These are phyloP conservation scores for Coix lacrymajobi DNA, from an alignment of 176 grass and related monocot genomes.

Conservation along the genomic window DNA sequence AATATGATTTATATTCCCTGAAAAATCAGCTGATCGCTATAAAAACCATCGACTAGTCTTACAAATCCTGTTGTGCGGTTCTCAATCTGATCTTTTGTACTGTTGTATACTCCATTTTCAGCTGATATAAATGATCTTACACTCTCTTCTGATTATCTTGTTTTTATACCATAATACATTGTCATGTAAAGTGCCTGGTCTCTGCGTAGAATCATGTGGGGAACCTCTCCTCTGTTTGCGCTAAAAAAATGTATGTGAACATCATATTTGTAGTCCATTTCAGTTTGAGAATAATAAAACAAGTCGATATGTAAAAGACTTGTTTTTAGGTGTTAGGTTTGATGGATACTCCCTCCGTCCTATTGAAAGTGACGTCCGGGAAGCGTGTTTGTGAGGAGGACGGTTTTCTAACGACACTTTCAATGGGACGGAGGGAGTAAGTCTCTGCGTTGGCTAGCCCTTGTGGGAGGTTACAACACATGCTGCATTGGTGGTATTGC, in stretches of 20 bases:
- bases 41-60: background rate
- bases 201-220: background rate
- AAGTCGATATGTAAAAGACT: too few relatives aligned
- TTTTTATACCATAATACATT: background rate
- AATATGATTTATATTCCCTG: background rate
- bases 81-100: background rate
- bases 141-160: background rate
- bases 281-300: too few relatives aligned
- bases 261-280: too few relatives aligned
- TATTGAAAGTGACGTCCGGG: too few relatives aligned
- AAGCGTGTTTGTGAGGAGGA: too few relatives aligned
- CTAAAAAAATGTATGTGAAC: background rate
- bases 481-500: too few relatives aligned
- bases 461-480: too few relatives aligned
- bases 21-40: background rate
- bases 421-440: too few relatives aligned
- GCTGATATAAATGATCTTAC: background rate
- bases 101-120: background rate
- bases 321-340: too few relatives aligned
- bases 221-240: background rate
- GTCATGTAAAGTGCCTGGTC: background rate
- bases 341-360: too few relatives aligned
- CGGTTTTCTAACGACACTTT: too few relatives aligned
- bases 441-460: too few relatives aligned
- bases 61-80: background rate